These are phyloP conservation scores for Podaxis pistillaris DNA, from an alignment of 768 basidiomycete genomes.

Conservation along the genomic window DNA sequence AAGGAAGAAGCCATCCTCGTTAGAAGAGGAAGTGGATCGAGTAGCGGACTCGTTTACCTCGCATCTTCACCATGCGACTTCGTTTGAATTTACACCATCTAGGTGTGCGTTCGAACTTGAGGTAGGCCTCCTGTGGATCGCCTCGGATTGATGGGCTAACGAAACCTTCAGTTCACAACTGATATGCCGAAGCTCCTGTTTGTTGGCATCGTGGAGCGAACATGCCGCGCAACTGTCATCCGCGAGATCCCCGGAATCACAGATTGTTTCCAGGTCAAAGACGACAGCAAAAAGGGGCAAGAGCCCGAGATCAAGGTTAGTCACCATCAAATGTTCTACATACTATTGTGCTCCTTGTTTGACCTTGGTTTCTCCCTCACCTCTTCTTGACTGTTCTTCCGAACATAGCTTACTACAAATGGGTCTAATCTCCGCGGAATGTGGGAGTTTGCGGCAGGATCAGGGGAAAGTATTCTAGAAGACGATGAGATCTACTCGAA, in stretches of 20 bases:
- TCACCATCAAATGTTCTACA: not conserved
- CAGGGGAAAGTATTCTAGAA: slow-evolving; percentile 62
- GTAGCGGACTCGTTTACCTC: slow-evolving; percentile 54
- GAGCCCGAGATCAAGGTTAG: slow-evolving; percentile 49
- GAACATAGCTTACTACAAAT: slow-evolving; percentile 73
- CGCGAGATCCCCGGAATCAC: slow-evolving; percentile 88
- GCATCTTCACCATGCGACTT: slow-evolving; percentile 62
- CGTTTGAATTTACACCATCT: slow-evolving; percentile 67
- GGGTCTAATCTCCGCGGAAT: slow-evolving; percentile 91
- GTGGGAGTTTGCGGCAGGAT: slow-evolving; percentile 68
- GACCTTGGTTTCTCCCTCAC: not conserved
- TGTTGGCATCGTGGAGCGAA: slow-evolving; percentile 88
- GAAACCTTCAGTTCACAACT: slow-evolving; percentile 66
- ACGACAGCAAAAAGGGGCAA: slow-evolving; percentile 51
- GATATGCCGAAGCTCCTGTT: slow-evolving; percentile 91
- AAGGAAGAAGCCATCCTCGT: slow-evolving; percentile 28
- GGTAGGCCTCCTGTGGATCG: slow-evolving; percentile 43
- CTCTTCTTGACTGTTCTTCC: not conserved
- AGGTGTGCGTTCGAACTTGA: slow-evolving; percentile 80
- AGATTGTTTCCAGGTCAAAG: slow-evolving; percentile 79
- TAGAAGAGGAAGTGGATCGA: slow-evolving; percentile 40
- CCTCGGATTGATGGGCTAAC: slow-evolving; percentile 7
- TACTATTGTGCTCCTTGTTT: not conserved
- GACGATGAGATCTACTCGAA: slow-evolving; percentile 87
- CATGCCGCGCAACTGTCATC: slow-evolving; percentile 80